These are phyloP conservation scores for Protomyces lactucae-debilis DNA, from an alignment of 1,139 yeast genomes.

Conservation along the genomic window DNA sequence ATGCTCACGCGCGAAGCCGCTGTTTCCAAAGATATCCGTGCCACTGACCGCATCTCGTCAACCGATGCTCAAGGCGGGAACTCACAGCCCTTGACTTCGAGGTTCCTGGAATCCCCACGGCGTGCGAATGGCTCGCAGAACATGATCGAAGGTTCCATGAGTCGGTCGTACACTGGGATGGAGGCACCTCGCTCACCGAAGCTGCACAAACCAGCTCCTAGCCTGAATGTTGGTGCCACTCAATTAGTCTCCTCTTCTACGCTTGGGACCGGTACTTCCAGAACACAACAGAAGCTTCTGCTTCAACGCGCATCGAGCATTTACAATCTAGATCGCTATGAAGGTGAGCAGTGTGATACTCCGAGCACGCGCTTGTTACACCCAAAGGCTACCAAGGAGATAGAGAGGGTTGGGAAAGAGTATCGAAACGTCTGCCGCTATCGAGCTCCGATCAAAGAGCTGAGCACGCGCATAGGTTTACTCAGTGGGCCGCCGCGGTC, in stretches of 20 bases:
- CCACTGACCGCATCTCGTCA: neutral
- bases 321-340: neutral
- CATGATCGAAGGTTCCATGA: neutral
- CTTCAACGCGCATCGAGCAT: conserved; percentile 23
- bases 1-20: conserved; percentile 5
- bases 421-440: conserved; percentile 14
- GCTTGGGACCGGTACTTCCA: conserved; percentile 17
- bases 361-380: neutral
- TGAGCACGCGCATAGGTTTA: neutral
- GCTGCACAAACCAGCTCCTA: neutral
- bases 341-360: neutral
- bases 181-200: neutral
- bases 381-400: conserved; percentile 25
- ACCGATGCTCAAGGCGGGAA: neutral
- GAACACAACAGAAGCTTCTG: conserved; percentile 23
- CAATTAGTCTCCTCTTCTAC: conserved; percentile 13
- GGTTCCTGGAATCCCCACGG: conserved; percentile 22
- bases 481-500: neutral
- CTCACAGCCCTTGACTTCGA: conserved; percentile 20
- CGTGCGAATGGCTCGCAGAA: neutral
- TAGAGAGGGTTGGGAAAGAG: conserved; percentile 14
- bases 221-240: neutral
- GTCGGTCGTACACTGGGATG: neutral
- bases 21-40: conserved; percentile 8
- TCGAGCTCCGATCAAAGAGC: conserved; percentile 19